Base-by-base conservation (phyloP, 1,284 basidiomycete genomes). In the Boletus austroedulis region DNA sequence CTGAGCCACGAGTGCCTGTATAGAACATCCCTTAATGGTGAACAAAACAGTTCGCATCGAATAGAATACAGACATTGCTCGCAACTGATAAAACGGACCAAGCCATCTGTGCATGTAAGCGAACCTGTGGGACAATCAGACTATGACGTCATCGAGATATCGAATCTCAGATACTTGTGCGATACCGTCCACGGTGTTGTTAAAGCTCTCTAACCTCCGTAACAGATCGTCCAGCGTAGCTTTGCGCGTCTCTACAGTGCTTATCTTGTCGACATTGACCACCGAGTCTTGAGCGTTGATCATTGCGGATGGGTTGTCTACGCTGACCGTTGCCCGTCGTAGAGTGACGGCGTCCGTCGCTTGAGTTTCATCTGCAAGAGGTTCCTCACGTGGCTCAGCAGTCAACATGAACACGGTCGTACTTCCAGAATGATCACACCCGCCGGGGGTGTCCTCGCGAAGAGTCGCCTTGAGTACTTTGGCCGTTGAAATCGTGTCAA, bases 331-430 rank as follows among this genome's bases (percentile, higher is more conserved):
- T 34, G 15, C 36, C 32, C n/a, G n/a, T n/a, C n/a, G n/a, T n/a
- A n/a, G n/a, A 28, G 26, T 28, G 7, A 28, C 26, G 26, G 26
- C 26, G 7, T 28, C 26, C 26, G 4, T 28, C 4, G 26, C 26
- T 28, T 28, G 26, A 28, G 4, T 4, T 4, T 4, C 26, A 4
- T 28, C 7, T 28, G 26, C 26, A 28, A 4, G 4, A 28, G 26
- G 4, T 28, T 28, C 26, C 7, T 28, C 26, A 7, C 7, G 26
- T 26, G 17, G 44, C 19, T 24, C 6, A 41, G 26, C 26, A 40
- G 52, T 40, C n/a, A 47, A 57, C 31, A 53, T 51, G 48, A 56
- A n/a, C 31, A 17, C 51, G 26, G 7, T 28, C 26, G n/a, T n/a
- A n/a, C n/a, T n/a, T n/a, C n/a, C n/a, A n/a, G 7, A 28, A 7